Evolutionary conservation across 805 yeast genomes (phyloP).

Genomic region (Limtongia smithiae): DNA sequence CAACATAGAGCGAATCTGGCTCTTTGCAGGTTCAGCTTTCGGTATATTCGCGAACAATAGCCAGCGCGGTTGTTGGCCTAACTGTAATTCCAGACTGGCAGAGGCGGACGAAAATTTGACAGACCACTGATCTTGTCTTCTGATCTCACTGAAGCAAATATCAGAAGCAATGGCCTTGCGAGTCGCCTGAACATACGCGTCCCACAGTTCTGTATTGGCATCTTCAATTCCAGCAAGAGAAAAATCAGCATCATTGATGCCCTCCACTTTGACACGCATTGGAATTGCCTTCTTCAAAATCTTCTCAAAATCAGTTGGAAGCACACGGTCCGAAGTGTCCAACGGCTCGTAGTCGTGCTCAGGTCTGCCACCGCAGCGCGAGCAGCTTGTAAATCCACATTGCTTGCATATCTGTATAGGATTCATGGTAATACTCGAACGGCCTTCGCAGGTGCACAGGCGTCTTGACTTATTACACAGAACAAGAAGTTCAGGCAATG

Average conservation of each 20-base stretch:
- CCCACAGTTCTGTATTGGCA: neutral
- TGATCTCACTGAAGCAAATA: slow-evolving; percentile 5
- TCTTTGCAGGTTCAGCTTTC: slow-evolving; percentile 8
- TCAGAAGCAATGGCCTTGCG: slow-evolving; percentile 2
- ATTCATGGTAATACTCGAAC: neutral
- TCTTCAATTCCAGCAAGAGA: neutral
- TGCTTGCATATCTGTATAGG: slow-evolving; percentile 5
- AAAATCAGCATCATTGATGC: slow-evolving; percentile 1
- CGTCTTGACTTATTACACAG: slow-evolving; percentile 3
- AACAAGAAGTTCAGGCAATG: neutral
- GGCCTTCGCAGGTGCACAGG: slow-evolving; percentile 13
- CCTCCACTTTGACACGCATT: slow-evolving; percentile 9
- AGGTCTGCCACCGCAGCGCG: slow-evolving; percentile 10
- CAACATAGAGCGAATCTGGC: slow-evolving; percentile 5
- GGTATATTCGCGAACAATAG: slow-evolving; percentile 5
- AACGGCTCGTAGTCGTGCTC: slow-evolving; percentile 5
- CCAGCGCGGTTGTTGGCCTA: slow-evolving; percentile 7
- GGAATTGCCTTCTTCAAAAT: slow-evolving; percentile 6
- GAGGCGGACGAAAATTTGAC: slow-evolving; percentile 4
- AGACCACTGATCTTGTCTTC: slow-evolving; percentile 13
- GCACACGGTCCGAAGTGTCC: slow-evolving; percentile 3
- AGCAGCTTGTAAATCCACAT: slow-evolving; percentile 6
- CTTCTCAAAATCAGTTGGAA: slow-evolving; percentile 6
- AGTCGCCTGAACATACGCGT: neutral
- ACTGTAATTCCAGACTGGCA: slow-evolving; percentile 4